phyloP scores from a whole-genome alignment of 2,329 filamentous ascomycete species.

The Colletotrichum sp. region DNA sequence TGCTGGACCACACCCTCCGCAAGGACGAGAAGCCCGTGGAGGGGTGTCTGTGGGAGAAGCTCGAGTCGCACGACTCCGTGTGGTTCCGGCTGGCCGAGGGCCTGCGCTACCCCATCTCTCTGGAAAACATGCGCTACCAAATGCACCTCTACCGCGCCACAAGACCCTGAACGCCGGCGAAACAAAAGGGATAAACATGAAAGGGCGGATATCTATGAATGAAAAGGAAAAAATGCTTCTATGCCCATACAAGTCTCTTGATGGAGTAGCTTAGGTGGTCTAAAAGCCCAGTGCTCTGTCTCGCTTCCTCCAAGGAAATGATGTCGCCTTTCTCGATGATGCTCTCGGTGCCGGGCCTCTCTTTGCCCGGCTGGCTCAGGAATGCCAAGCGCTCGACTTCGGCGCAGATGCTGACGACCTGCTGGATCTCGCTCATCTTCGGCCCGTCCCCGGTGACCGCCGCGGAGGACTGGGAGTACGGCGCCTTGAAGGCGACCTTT shows the following conservation, averaged over 20 bases:
- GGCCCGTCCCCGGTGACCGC: constrained; percentile 55
- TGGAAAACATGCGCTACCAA: constrained; percentile 97
- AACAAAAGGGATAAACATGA: not conserved
- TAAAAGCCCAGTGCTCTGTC: constrained; percentile 82
- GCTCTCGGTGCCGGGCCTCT: constrained; percentile 43
- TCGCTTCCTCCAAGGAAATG: constrained; percentile 84
- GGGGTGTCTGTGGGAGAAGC: constrained; percentile 70
- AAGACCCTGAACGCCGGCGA: not conserved
- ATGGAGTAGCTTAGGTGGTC: constrained; percentile 89
- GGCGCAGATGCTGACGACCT: constrained; percentile 69
- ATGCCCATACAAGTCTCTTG: constrained; percentile 91
- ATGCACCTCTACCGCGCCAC: constrained; percentile 75
- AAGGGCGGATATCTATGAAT: not conserved
- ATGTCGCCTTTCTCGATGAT: constrained; percentile 71
- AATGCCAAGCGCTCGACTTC: constrained; percentile 76
- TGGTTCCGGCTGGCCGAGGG: constrained; percentile 80
- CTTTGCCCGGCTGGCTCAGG: constrained; percentile 45
- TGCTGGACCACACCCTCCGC: constrained; percentile 83
- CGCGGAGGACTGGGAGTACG: constrained; percentile 58
- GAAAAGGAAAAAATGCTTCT: not conserved
- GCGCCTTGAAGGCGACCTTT: constrained; percentile 61
- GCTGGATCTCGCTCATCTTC: constrained; percentile 58
- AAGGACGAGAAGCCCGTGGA: constrained; percentile 25
- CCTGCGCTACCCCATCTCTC: constrained; percentile 79
- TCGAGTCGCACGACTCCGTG: constrained; percentile 76